phyloP scores from a whole-genome alignment of 352 stramenopile species.

The Globisporangium splendens region DNA sequence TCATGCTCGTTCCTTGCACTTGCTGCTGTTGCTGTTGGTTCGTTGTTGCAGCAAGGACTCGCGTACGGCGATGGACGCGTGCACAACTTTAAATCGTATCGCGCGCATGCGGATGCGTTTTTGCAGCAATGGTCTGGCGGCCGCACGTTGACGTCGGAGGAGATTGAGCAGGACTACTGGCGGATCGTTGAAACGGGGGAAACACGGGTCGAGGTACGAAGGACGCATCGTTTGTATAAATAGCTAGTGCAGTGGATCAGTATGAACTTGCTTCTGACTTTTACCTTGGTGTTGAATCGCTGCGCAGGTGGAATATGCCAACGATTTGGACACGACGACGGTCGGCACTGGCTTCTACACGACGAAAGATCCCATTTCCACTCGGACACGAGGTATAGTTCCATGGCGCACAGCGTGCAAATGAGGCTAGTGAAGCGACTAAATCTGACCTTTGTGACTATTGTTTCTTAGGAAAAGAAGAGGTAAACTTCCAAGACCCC shows the following conservation, averaged over 20 bases:
- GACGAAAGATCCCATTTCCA: conserved; percentile 15
- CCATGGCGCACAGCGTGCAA: no score
- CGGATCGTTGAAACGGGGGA: conserved; percentile 68
- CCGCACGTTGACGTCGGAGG: conserved; percentile 39
- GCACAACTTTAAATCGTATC: conserved; percentile 52
- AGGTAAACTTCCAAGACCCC: conserved; percentile 46
- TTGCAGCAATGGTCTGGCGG: conserved; percentile 44
- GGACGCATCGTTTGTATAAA: no score
- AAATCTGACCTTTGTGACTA: not conserved
- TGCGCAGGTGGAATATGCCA: conserved; percentile 84
- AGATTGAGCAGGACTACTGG: conserved; percentile 90
- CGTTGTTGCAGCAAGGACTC: conserved; percentile 52
- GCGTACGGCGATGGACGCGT: conserved; percentile 55
- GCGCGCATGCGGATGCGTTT: conserved; percentile 51
- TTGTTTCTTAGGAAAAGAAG: conserved; percentile 23
- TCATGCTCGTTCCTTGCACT: no score
- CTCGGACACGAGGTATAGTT: not conserved
- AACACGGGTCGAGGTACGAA: conserved; percentile 24
- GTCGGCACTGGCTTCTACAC: conserved; percentile 82
- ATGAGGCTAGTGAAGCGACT: no score
- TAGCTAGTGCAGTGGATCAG: not conserved
- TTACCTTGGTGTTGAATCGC: not conserved
- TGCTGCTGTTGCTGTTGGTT: no score
- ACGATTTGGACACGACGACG: conserved; percentile 80
- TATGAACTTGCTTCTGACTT: not conserved